These are phyloP conservation scores for Fusarium robinianum DNA, from an alignment of 2,329 filamentous ascomycete genomes.

Conservation along the genomic window DNA sequence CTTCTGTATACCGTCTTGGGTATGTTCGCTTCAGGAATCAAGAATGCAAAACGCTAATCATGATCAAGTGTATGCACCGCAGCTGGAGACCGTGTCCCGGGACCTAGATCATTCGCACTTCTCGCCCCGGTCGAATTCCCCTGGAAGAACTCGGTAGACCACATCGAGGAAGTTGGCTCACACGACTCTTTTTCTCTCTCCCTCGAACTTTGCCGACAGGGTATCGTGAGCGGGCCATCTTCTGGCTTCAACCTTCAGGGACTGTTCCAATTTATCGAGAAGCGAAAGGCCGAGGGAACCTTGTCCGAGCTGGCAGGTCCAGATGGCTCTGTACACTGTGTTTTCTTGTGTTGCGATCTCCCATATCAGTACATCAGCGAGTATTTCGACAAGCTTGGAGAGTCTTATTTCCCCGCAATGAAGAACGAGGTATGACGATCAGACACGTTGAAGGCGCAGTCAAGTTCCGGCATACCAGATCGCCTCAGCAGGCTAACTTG, in stretches of 20 bases:
- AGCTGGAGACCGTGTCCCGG: constrained; percentile 60
- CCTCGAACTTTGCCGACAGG: constrained; percentile 58
- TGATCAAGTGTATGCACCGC: constrained; percentile 58
- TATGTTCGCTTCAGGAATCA: not conserved
- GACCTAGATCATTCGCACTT: constrained; percentile 58
- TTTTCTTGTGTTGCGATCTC: constrained; percentile 66
- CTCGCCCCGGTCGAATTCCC: constrained; percentile 59
- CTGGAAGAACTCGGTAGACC: constrained; percentile 60
- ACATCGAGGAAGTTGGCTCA: constrained; percentile 60
- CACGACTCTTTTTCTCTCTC: constrained; percentile 58
- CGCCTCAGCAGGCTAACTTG: not conserved
- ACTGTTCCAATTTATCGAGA: constrained; percentile 54
- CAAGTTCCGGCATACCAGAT: too few relatives aligned
- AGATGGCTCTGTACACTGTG: constrained; percentile 54
- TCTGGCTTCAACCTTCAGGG: constrained; percentile 63
- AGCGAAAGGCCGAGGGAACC: constrained; percentile 50
- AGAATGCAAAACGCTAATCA: not conserved
- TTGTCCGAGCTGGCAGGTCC: constrained; percentile 50
- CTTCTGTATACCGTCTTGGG: constrained; percentile 49
- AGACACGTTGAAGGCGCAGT: not conserved
- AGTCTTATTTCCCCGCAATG: constrained; percentile 54
- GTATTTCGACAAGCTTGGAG: constrained; percentile 61
- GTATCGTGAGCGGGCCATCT: constrained; percentile 63
- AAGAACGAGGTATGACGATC: constrained; percentile 42
- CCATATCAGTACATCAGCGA: constrained; percentile 66